Conservation (phyloP, 2,329 filamentous ascomycete genomes). For the Coniochaeta sp. region DNA sequence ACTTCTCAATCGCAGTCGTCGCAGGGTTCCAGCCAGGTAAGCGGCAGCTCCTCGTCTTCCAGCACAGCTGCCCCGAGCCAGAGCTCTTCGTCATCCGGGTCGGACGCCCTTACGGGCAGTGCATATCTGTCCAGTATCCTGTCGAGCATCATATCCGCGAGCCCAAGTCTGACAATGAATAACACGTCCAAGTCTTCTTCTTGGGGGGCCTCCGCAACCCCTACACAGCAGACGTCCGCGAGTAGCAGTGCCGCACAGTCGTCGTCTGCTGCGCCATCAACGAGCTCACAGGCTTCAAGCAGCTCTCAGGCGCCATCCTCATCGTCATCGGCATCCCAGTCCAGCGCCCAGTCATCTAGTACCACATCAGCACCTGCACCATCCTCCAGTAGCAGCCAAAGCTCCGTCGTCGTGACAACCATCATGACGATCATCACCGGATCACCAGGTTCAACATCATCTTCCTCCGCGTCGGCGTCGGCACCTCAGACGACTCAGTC, state of each 20-base stretch:
- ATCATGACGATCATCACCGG: background rate
- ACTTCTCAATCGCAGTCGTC: background rate
- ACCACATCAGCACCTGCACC: background rate
- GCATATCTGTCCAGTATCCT: constrained; percentile 1
- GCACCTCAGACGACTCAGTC: background rate
- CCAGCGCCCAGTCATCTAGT: background rate
- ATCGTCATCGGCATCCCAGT: too few species aligned
- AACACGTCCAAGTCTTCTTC: background rate
- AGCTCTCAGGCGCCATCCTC: background rate
- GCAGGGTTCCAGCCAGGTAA: background rate
- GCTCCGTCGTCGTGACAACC: background rate
- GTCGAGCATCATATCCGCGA: background rate
- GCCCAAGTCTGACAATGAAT: background rate
- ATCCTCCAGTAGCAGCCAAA: background rate
- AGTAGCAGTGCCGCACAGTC: background rate
- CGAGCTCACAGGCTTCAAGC: background rate
- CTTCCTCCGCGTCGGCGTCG: background rate
- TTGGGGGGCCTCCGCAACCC: background rate
- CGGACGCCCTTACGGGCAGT: background rate
- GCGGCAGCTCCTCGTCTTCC: background rate
- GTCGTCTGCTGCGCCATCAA: background rate
- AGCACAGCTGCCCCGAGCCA: background rate
- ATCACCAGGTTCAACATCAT: background rate
- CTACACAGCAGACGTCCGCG: background rate
- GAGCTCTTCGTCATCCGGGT: background rate